These are phyloP conservation scores for Hygrocybe coccinea DNA, from an alignment of 768 basidiomycete species.

Conservation along the genomic window DNA sequence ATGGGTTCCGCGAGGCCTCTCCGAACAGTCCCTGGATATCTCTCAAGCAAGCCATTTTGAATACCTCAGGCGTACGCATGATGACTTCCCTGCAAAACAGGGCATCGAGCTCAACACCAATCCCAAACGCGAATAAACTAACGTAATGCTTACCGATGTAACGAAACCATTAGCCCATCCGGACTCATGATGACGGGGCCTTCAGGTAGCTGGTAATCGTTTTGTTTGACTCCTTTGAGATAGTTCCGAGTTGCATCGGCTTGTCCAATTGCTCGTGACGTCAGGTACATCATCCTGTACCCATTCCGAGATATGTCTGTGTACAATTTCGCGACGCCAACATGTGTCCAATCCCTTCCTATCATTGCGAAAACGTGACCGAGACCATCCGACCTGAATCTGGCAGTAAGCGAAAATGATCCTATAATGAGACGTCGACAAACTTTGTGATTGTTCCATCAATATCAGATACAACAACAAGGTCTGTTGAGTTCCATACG, in stretches of 20 bases:
- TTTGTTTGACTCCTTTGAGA: conserved; percentile 89
- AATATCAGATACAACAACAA: conserved; percentile 92
- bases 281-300: conserved; percentile 97
- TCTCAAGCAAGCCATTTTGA: conserved; percentile 98
- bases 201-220: conserved; percentile 93
- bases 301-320: conserved; percentile 94
- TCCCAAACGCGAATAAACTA: neutral
- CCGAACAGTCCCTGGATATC: conserved; percentile 93
- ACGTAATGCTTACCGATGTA: conserved; percentile 68
- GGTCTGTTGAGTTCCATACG: conserved; percentile 89
- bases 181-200: conserved; percentile 99
- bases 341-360: conserved; percentile 96
- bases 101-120: neutral
- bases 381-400: conserved; percentile 80
- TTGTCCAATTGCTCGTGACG: conserved; percentile 94
- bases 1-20: conserved; percentile 63
- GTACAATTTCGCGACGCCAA: conserved; percentile 95
- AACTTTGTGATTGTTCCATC: conserved; percentile 88
- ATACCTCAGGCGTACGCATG: conserved; percentile 98
- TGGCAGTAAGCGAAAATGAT: neutral
- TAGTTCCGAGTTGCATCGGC: conserved; percentile 96
- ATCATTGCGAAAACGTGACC: conserved; percentile 98
- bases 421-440: neutral
- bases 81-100: conserved; percentile 76
- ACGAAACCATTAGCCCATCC: conserved; percentile 86